These are phyloP conservation scores for Peronospora belbahrii DNA, from an alignment of 352 stramenopile genomes.

Conservation along the genomic window DNA sequence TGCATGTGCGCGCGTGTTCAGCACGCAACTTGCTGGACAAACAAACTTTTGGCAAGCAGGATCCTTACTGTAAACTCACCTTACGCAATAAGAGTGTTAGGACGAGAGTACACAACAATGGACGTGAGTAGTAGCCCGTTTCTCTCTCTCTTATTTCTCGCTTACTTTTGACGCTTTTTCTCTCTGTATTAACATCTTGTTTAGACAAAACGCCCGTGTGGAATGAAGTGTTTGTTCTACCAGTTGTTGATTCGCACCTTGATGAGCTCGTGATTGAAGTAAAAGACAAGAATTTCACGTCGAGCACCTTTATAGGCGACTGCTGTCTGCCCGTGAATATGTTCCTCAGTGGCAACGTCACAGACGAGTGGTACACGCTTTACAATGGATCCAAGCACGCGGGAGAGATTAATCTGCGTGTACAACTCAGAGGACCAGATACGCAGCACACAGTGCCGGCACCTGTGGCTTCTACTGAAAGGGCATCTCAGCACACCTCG, in stretches of 20 bases:
- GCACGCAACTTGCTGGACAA: constrained; percentile 77
- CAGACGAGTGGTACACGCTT: constrained; percentile 77
- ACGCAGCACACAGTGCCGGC: constrained; percentile 9
- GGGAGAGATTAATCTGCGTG: constrained; percentile 76
- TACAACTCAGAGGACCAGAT: constrained; percentile 48
- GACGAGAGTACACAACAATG: constrained; percentile 81
- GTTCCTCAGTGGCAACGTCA: constrained; percentile 54
- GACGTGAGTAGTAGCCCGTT: constrained; percentile 27
- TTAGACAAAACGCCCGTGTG: constrained; percentile 67
- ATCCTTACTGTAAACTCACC: constrained; percentile 72
- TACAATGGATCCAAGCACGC: constrained; percentile 53
- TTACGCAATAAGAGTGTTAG: constrained; percentile 56
- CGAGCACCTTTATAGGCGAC: constrained; percentile 69
- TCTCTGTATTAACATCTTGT: no score
- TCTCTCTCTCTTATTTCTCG: neutral
- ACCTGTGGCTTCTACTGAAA: constrained; percentile 9
- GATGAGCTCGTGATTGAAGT: constrained; percentile 70
- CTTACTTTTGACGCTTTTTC: neutral
- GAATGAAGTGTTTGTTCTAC: constrained; percentile 80
- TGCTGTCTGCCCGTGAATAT: constrained; percentile 63
- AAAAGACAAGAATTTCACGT: constrained; percentile 82
- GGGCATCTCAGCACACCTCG: constrained; percentile 15
- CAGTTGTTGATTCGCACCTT: constrained; percentile 61
- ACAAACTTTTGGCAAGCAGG: constrained; percentile 80
- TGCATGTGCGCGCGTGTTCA: constrained; percentile 71